Evolutionary conservation across 163 green algal genomes (phyloP).

Genomic region (Prototheca cutis): DNA sequence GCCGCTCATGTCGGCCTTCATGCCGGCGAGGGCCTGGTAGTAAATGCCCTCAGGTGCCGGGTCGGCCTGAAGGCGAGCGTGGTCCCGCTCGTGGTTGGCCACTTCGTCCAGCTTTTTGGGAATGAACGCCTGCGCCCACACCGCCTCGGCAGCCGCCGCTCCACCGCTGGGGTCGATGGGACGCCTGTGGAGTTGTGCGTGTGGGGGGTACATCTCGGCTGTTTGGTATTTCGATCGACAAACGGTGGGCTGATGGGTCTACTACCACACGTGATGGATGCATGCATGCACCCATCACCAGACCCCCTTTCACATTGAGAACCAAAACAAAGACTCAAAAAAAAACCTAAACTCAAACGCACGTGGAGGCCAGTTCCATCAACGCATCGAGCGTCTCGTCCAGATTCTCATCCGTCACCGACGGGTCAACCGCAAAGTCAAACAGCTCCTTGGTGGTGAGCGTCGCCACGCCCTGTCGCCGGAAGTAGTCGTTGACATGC

Average conservation of each 20-base stretch:
- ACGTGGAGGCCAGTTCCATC: slow-evolving; percentile 37
- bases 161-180: neutral
- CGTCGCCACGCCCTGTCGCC: slow-evolving; percentile 56
- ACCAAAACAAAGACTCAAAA: too few species aligned
- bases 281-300: too few species aligned
- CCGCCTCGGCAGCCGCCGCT: neutral
- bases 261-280: too few species aligned
- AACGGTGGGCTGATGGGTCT: too few species aligned
- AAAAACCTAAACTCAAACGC: too few species aligned
- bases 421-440: slow-evolving; percentile 90
- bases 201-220: too few species aligned
- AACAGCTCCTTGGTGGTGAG: slow-evolving; percentile 89
- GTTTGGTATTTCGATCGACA: too few species aligned
- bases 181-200: neutral
- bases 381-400: slow-evolving; percentile 63
- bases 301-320: too few species aligned
- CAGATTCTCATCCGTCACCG: slow-evolving; percentile 61
- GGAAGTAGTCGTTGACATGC: slow-evolving; percentile 62
- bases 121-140: slow-evolving; percentile 68
- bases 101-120: slow-evolving; percentile 81
- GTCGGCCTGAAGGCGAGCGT: slow-evolving; percentile 41
- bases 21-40: slow-evolving; percentile 70
- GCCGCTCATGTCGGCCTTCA: slow-evolving; percentile 61
- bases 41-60: slow-evolving; percentile 71
- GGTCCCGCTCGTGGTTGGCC: slow-evolving; percentile 74